Percentiles rank a stretch among this genome's conserved stretches.
phyloP scores from a whole-genome alignment of 1,284 basidiomycete species.

The Peniophora sp. region DNA sequence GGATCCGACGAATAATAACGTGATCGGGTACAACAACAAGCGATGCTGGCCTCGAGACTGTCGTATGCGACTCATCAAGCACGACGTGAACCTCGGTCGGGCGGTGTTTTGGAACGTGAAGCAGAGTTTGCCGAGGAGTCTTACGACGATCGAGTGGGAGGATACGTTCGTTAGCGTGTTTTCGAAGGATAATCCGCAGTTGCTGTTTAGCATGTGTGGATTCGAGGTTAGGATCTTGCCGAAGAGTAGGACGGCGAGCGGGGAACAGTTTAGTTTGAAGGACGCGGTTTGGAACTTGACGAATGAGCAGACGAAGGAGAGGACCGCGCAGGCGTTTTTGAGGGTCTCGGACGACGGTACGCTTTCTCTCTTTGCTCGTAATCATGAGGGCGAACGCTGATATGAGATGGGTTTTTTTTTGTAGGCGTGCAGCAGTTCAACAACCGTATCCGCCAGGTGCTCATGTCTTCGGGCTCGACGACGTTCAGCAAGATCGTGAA shows the following conservation, averaged over 20 bases:
- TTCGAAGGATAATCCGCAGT: slow-evolving; percentile 95
- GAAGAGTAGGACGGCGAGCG: slow-evolving; percentile 89
- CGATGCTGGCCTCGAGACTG: slow-evolving; percentile 99
- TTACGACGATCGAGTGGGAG: slow-evolving; percentile 99
- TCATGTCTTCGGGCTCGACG: slow-evolving; percentile 98
- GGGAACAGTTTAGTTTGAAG: slow-evolving; percentile 93
- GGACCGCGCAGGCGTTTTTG: slow-evolving; percentile 95
- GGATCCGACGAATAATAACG: slow-evolving; percentile 97
- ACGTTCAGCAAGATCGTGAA: slow-evolving; percentile 99
- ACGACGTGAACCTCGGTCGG: slow-evolving; percentile 97
- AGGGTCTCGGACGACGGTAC: slow-evolving; percentile 91
- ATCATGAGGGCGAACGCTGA: slow-evolving; percentile 1
- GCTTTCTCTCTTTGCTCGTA: slow-evolving; percentile 6
- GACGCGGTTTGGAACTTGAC: slow-evolving; percentile 98
- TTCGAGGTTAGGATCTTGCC: slow-evolving; percentile 98
- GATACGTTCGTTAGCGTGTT: slow-evolving; percentile 95
- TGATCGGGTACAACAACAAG: slow-evolving; percentile 99
- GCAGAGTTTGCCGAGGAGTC: slow-evolving; percentile 89
- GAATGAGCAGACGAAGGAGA: slow-evolving; percentile 93
- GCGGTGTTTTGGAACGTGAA: slow-evolving; percentile 99
- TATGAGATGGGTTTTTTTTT: slow-evolving; percentile 8
- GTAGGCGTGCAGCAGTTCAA: slow-evolving; percentile 90
- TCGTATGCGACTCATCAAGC: slow-evolving; percentile 98
- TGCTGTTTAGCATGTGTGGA: slow-evolving; percentile 97
- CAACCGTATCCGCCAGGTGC: slow-evolving; percentile 91